Evolutionary conservation across 208 protist genomes (phyloP).

Genomic region (Wallacemonas sp.): DNA sequence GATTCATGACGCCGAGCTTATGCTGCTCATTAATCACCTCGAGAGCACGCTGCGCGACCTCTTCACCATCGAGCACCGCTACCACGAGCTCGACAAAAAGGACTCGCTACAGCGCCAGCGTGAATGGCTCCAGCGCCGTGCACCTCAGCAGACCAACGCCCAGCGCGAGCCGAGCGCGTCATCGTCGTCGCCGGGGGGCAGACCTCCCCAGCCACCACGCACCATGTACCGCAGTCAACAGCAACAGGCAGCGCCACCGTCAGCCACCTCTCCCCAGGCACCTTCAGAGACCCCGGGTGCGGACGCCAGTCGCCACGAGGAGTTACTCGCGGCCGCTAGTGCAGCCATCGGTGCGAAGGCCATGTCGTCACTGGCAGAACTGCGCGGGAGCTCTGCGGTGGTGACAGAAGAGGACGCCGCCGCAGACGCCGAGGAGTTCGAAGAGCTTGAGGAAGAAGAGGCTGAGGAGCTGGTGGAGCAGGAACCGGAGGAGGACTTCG

Average conservation of each 20-base stretch:
- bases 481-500: slow-evolving; percentile 6
- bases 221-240: slow-evolving; percentile 15
- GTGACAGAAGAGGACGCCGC: not conserved
- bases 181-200: too few relatives aligned
- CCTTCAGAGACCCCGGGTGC: not conserved
- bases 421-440: not conserved
- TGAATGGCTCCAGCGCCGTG: slow-evolving; percentile 3
- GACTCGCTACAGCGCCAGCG: slow-evolving; percentile 23
- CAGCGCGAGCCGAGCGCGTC: not conserved
- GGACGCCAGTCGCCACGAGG: not conserved
- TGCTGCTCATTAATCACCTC: slow-evolving; percentile 74
- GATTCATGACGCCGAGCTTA: slow-evolving; percentile 51
- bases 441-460: slow-evolving; percentile 6
- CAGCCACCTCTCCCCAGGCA: not conserved
- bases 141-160: not conserved
- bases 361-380: not conserved
- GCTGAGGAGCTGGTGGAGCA: slow-evolving; percentile 15
- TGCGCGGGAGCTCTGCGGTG: too few relatives aligned
- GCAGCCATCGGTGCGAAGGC: slow-evolving; percentile 2
- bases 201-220: not conserved
- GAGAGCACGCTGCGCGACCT: slow-evolving; percentile 69
- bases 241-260: not conserved
- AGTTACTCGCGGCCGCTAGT: not conserved
- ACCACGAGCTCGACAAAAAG: slow-evolving; percentile 16
- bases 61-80: slow-evolving; percentile 73